A percentile compares a stretch with the other conserved stretches of the same genome.
Conservation (phyloP, 352 stramenopile species). For the Blastocystis sp. region DNA sequence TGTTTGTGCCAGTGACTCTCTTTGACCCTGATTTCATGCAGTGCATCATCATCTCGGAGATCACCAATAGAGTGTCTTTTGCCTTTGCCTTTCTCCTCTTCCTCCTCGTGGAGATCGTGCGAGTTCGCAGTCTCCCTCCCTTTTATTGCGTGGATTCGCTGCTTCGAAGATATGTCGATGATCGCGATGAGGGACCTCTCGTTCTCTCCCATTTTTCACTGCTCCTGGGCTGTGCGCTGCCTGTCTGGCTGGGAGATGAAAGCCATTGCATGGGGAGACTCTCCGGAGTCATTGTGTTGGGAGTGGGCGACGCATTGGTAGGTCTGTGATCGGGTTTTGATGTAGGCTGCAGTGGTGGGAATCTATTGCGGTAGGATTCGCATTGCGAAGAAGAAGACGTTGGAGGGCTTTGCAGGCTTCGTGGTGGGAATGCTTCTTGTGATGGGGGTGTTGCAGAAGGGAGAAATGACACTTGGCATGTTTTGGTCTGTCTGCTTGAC, state of each 20-base stretch:
- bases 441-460: background rate
- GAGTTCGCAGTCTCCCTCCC: background rate
- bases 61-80: background rate
- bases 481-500: background rate
- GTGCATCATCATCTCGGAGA: background rate
- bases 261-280: background rate
- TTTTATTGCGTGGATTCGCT: background rate
- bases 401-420: background rate
- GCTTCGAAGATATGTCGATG: constrained; percentile 3
- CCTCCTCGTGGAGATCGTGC: constrained; percentile 7
- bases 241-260: background rate
- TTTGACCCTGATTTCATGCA: background rate
- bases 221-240: constrained; percentile 13
- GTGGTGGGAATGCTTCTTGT: background rate
- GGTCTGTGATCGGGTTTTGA: background rate
- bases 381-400: background rate
- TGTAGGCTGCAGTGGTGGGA: constrained; percentile 12
- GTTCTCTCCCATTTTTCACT: constrained; percentile 58
- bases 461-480: background rate
- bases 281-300: background rate
- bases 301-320: background rate
- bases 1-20: background rate
- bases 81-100: constrained; percentile 26
- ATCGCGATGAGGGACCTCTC: background rate
- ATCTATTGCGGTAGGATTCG: background rate